Evolutionary conservation across 768 basidiomycete genomes (phyloP), one percentile per base, ranked within the genome.

Genomic region (Leccinum pellstonianum): DNA sequence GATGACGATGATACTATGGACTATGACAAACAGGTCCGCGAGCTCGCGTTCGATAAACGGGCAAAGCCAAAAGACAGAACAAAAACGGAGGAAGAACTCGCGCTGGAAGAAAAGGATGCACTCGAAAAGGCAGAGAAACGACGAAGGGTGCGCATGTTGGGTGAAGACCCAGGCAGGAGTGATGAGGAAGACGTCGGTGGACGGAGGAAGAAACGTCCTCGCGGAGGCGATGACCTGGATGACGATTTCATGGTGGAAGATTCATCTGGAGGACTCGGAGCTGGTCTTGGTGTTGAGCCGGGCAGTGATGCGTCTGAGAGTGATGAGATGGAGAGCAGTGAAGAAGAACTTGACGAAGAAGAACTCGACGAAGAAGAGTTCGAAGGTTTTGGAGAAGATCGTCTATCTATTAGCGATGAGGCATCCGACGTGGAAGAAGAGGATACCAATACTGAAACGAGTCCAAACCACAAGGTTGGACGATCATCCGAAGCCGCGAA

Each of bases 81-180:
- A 29, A 98, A 97, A 77, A 98, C 95, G 0, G 96, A 97, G 67
- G 94, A 98, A 67, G 97, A 99, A 68, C 67, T 94, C 29, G 95
- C 95, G 5, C 60, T 89, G 61, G 94, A 96, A 62, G 91, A 90
- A 68, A 95, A 93, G 66, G 90, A 91, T 64, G 80, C 83, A 5
- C 74, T 99, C 56, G 91, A 95, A 75, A 88, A 86, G 72, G 91
- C 92, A 1, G 97, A 99, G 76, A 79, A 82, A 66, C 82, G 79
- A 63, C 81, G 97, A 29, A 72, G 87, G 52, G 78, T 86, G 66
- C 85, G 97, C 23, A 97, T 98, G 95, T 73, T 89, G 53, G 97
- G 97, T 5, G 76, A 91, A 60, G 85, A 86, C 27, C 85, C 84
- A 47, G 83, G 79, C 57, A 87, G 86, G 46, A 83, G 82, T 57